phyloP scores from a whole-genome alignment of 306 rosid genomes.

The Oxytropis ochrocephala region DNA sequence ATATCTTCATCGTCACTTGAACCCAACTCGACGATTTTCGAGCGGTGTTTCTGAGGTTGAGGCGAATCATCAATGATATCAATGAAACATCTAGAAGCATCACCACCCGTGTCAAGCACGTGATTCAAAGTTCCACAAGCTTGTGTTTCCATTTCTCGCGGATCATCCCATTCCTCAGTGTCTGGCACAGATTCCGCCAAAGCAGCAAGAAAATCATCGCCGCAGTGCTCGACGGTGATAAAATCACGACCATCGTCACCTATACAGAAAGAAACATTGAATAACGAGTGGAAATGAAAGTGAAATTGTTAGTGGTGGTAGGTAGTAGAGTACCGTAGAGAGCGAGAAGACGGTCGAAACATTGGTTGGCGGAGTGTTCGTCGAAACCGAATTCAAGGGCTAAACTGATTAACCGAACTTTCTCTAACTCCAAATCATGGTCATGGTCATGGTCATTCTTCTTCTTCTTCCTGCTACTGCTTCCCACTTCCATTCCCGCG shows the following conservation, averaged over 20 bases:
- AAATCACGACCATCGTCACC: slow-evolving; percentile 86
- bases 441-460: not conserved
- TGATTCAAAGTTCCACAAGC: slow-evolving; percentile 55
- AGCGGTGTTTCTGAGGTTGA: slow-evolving; percentile 13
- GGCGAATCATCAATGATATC: slow-evolving; percentile 43
- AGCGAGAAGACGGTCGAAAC: slow-evolving; percentile 58
- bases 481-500: slow-evolving; percentile 41
- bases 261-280: not conserved
- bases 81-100: slow-evolving; percentile 17
- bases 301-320: not conserved
- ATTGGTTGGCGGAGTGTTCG: slow-evolving; percentile 52
- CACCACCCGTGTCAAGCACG: slow-evolving; percentile 33
- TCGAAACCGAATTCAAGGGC: slow-evolving; percentile 82
- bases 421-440: slow-evolving; percentile 53
- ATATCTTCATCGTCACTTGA: slow-evolving; percentile 58
- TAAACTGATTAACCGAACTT: slow-evolving; percentile 66
- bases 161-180: slow-evolving; percentile 90
- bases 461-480: slow-evolving; percentile 19
- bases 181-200: slow-evolving; percentile 62
- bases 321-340: slow-evolving; percentile 62
- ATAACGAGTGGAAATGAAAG: not conserved
- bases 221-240: slow-evolving; percentile 81
- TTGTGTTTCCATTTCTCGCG: slow-evolving; percentile 67
- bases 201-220: slow-evolving; percentile 78
- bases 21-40: slow-evolving; percentile 50